Evolutionary conservation across 2,329 filamentous ascomycete genomes (phyloP).

Genomic region (Pyrenochaeta sp.): DNA sequence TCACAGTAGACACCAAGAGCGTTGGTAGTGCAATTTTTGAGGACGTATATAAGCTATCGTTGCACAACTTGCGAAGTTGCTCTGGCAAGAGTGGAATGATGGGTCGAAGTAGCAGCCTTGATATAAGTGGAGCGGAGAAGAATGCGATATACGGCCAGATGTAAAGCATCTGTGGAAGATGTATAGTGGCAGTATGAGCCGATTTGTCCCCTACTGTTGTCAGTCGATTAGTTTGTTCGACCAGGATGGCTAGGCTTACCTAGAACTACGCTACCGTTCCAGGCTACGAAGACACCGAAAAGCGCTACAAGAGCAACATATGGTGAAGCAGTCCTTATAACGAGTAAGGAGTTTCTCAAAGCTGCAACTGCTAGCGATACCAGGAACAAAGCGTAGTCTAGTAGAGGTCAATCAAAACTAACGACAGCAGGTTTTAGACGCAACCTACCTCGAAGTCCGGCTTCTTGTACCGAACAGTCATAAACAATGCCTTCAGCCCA

Average conservation of each 20-base stretch:
- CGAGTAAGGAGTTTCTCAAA: slow-evolving; percentile 51
- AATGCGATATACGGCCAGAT: slow-evolving; percentile 90
- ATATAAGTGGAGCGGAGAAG: slow-evolving; percentile 83
- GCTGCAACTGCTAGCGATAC: slow-evolving; percentile 71
- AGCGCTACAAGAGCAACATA: slow-evolving; percentile 69
- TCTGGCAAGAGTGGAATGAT: slow-evolving; percentile 37
- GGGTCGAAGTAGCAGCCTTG: slow-evolving; percentile 61
- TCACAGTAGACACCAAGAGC: slow-evolving; percentile 43
- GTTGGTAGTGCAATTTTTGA: slow-evolving; percentile 16
- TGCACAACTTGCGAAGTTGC: slow-evolving; percentile 11
- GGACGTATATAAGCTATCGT: slow-evolving; percentile 14
- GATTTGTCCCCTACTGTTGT: slow-evolving; percentile 79
- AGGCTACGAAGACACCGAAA: slow-evolving; percentile 79
- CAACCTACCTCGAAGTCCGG: slow-evolving; percentile 33
- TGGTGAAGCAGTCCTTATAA: slow-evolving; percentile 55
- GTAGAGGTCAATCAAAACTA: slow-evolving; percentile 7
- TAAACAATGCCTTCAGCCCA: slow-evolving; percentile 35
- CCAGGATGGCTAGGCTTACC: slow-evolving; percentile 61
- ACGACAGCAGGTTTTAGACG: no score
- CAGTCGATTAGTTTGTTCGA: slow-evolving; percentile 6
- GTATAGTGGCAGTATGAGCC: slow-evolving; percentile 89
- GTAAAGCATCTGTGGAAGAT: slow-evolving; percentile 92
- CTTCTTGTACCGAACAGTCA: slow-evolving; percentile 33
- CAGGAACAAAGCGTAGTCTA: slow-evolving; percentile 46
- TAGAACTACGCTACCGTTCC: slow-evolving; percentile 92